phyloP scores from a whole-genome alignment of 2,329 filamentous ascomycete species.

The Zymoseptoria tritici region DNA sequence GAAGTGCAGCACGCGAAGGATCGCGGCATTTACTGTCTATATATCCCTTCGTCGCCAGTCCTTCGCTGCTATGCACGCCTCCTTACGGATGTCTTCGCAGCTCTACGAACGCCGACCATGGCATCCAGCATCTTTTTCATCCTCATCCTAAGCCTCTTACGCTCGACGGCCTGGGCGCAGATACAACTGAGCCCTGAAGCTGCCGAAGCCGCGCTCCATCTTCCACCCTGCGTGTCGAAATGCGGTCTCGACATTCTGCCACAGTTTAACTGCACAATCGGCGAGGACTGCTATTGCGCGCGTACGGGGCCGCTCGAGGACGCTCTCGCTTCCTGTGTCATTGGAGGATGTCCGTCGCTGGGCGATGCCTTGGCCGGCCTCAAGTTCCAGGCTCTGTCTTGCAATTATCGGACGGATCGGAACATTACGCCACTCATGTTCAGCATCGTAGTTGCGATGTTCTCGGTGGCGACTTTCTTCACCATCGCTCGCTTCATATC shows the following conservation, averaged over 20 bases:
- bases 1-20: neutral
- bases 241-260: slow-evolving; percentile 2
- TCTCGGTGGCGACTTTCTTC: slow-evolving; percentile 2
- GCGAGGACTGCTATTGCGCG: neutral
- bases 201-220: neutral
- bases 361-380: slow-evolving; percentile 2
- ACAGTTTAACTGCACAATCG: slow-evolving; percentile 3
- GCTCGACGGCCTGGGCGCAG: neutral
- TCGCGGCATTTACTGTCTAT: neutral
- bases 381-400: slow-evolving; percentile 6
- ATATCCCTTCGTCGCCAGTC: neutral
- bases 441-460: slow-evolving; percentile 1
- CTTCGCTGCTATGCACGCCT: neutral
- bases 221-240: slow-evolving; percentile 2
- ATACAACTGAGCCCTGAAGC: neutral
- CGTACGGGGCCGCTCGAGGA: neutral
- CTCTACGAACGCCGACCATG: neutral
- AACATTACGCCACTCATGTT: neutral
- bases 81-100: neutral
- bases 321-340: neutral
- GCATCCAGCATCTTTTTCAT: neutral
- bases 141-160: neutral
- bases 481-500: neutral
- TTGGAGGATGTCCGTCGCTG: neutral
- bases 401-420: neutral